Evolutionary conservation across 2,329 filamentous ascomycete species (phyloP).

Genomic region (Pseudocercospora musae): DNA sequence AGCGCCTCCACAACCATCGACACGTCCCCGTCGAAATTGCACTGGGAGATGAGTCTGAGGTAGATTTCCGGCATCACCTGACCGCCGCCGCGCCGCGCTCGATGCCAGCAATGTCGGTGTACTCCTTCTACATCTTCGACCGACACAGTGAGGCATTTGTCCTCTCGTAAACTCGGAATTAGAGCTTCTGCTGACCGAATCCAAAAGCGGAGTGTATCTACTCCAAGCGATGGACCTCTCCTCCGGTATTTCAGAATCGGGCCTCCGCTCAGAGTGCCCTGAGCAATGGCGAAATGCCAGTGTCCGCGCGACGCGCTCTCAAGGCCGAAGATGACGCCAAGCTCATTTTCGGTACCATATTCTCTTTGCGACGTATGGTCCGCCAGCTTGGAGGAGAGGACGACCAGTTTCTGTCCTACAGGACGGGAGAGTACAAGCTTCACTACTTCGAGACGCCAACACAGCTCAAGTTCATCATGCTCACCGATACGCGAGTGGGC

Average conservation of each 20-base stretch:
- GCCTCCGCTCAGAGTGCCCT: conserved; percentile 9
- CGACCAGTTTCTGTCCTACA: conserved; percentile 88
- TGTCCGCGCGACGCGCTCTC: conserved; percentile 13
- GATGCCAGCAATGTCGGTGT: conserved; percentile 70
- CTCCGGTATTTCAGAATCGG: conserved; percentile 32
- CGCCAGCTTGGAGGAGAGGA: conserved; percentile 91
- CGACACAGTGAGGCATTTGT: conserved; percentile 71
- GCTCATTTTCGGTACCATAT: conserved; percentile 94
- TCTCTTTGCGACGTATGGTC: conserved; percentile 94
- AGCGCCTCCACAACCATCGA: not conserved
- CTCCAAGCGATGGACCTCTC: conserved; percentile 70
- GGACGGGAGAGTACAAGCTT: conserved; percentile 92
- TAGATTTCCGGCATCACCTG: not conserved
- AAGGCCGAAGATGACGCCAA: conserved; percentile 76
- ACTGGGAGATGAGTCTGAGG: not conserved
- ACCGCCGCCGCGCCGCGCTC: not conserved
- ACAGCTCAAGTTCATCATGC: conserved; percentile 92
- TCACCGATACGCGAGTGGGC: conserved; percentile 69
- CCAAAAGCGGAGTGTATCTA: conserved; percentile 91
- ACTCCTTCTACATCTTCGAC: conserved; percentile 98
- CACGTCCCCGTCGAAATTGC: not conserved
- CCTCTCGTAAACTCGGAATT: not conserved
- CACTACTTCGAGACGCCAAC: conserved; percentile 99
- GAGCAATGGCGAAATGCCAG: conserved; percentile 12
- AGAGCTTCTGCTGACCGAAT: not conserved